A percentile compares a stretch with the other conserved stretches of the same genome.
These are phyloP conservation scores for Cutaneotrichosporon sp. DNA, from an alignment of 1,284 basidiomycete genomes.

Conservation along the genomic window DNA sequence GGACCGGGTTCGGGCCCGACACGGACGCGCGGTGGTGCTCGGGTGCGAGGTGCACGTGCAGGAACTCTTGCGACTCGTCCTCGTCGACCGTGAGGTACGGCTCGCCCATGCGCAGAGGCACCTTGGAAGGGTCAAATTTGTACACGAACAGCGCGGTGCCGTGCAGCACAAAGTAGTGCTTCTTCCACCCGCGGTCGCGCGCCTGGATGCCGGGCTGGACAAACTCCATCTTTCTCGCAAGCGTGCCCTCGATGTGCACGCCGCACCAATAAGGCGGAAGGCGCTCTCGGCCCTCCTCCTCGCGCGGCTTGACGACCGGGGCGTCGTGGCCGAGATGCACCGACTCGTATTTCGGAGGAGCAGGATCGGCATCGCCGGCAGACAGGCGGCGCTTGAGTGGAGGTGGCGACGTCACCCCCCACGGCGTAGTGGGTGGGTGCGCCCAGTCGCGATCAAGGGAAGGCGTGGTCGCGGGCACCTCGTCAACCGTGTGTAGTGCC, in stretches of 20 bases:
- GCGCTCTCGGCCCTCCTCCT: constrained; percentile 76
- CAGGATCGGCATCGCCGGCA: constrained; percentile 52
- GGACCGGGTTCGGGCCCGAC: background rate
- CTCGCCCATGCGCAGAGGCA: constrained; percentile 42
- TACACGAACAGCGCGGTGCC: constrained; percentile 88
- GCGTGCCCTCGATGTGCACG: constrained; percentile 74
- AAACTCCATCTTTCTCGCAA: constrained; percentile 97
- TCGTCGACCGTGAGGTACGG: constrained; percentile 25
- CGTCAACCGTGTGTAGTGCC: constrained; percentile 24
- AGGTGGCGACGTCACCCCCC: constrained; percentile 13
- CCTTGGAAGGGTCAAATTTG: constrained; percentile 61
- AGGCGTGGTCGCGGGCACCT: constrained; percentile 4
- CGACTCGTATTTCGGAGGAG: constrained; percentile 52
- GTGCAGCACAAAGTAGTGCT: constrained; percentile 85
- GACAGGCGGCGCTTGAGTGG: constrained; percentile 52
- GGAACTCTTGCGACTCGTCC: constrained; percentile 44
- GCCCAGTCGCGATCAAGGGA: constrained; percentile 1
- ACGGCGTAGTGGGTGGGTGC: constrained; percentile 3
- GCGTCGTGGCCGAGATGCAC: constrained; percentile 2
- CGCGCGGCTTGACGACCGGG: constrained; percentile 50
- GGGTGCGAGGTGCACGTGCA: constrained; percentile 54
- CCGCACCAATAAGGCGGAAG: constrained; percentile 81
- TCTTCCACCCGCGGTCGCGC: constrained; percentile 86
- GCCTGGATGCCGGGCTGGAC: constrained; percentile 68
- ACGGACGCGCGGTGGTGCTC: constrained; percentile 45